A percentile compares a stretch with the other conserved stretches of the same genome.
Evolutionary conservation across 108 stramenopile genomes (phyloP).

Genomic region (Chaetoceros muelleri): DNA sequence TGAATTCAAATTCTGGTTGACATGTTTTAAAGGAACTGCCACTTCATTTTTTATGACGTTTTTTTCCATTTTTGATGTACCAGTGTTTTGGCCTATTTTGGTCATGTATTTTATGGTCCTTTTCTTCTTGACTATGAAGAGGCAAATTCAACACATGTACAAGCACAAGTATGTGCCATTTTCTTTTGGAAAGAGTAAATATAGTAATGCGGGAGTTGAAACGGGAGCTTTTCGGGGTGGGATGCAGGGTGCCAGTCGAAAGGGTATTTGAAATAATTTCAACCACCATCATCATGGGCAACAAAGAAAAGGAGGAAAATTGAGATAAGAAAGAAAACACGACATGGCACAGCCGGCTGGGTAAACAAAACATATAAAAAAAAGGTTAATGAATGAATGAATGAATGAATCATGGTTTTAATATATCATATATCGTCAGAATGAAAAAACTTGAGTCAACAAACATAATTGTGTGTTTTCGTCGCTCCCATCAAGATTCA

Average conservation of each 20-base stretch:
- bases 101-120: constrained; percentile 95
- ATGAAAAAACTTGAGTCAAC: too few relatives aligned
- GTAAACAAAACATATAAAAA: too few relatives aligned
- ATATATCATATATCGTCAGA: too few relatives aligned
- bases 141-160: constrained; percentile 98
- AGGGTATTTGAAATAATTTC: constrained; percentile 11
- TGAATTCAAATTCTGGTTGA: constrained; percentile 99
- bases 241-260: constrained; percentile 27
- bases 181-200: constrained; percentile 86
- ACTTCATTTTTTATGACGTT: constrained; percentile 90
- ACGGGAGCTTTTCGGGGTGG: constrained; percentile 66
- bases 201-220: constrained; percentile 80
- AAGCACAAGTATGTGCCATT: constrained; percentile 98
- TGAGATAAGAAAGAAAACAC: too few relatives aligned
- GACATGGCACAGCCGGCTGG: too few relatives aligned
- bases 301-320: background rate
- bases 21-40: constrained; percentile 67
- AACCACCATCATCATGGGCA: constrained; percentile 24
- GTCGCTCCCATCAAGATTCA: too few relatives aligned
- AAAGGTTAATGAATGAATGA: too few relatives aligned
- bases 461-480: too few relatives aligned
- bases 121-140: constrained; percentile 98
- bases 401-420: too few relatives aligned
- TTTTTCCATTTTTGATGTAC: constrained; percentile 94
- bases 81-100: constrained; percentile 99